Percentiles rank a stretch among this genome's conserved stretches.
Conservation (phyloP, 768 basidiomycete genomes). For the Udeniomyces megalosporus region DNA sequence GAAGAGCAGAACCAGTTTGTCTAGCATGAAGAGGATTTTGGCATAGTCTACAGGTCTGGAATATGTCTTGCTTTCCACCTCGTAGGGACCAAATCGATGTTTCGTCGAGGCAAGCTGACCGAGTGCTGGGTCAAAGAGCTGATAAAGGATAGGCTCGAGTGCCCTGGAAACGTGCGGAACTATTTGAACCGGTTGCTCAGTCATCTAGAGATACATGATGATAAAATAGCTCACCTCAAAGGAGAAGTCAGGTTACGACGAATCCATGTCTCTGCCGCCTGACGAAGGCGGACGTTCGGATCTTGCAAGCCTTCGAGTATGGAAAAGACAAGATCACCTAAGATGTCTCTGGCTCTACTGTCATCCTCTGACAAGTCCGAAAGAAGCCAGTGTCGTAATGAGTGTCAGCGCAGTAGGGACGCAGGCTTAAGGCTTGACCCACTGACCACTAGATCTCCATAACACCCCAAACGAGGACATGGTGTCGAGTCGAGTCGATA, state of each 20-base stretch:
- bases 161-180: background rate
- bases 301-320: conserved; percentile 67
- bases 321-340: conserved; percentile 73
- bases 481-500: conserved; percentile 38
- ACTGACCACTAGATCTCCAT: conserved; percentile 71
- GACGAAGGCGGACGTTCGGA: conserved; percentile 53
- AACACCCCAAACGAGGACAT: conserved; percentile 82
- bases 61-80: conserved; percentile 52
- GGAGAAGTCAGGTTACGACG: conserved; percentile 82
- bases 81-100: conserved; percentile 42
- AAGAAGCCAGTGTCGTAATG: conserved; percentile 4
- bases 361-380: conserved; percentile 52
- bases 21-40: conserved; percentile 54
- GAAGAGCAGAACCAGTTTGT: conserved; percentile 36
- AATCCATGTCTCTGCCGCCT: conserved; percentile 94
- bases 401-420: too few relatives aligned
- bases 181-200: background rate
- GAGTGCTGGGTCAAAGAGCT: conserved; percentile 58
- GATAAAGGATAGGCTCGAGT: conserved; percentile 29
- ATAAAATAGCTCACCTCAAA: conserved; percentile 51
- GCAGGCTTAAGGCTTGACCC: too few relatives aligned
- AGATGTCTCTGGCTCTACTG: conserved; percentile 58
- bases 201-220: background rate
- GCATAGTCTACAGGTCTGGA: conserved; percentile 61
- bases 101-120: conserved; percentile 36